These are phyloP conservation scores for Gossypium schwendimanii DNA, from an alignment of 441 rosid genomes.

Conservation along the genomic window DNA sequence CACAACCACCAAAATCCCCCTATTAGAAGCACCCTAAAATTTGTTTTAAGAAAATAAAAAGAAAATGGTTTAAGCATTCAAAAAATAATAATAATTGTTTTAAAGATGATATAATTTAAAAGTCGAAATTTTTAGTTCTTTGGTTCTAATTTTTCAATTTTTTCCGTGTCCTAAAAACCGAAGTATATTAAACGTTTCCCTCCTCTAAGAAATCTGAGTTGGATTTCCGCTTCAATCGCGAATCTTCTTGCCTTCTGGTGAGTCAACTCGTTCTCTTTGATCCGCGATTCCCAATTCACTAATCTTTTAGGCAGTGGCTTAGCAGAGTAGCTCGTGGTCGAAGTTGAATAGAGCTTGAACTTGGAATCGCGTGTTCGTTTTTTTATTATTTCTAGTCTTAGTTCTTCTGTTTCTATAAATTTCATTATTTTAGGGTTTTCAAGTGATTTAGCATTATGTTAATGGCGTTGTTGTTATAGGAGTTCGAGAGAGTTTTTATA, in stretches of 20 bases:
- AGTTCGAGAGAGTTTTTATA: not conserved
- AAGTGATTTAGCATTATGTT: conserved; percentile 4
- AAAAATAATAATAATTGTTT: too few relatives aligned
- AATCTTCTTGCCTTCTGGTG: not conserved
- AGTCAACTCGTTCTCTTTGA: conserved; percentile 2
- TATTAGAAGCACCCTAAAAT: not conserved
- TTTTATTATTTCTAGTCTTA: not conserved
- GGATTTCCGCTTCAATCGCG: not conserved
- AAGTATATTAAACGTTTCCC: conserved; percentile 6
- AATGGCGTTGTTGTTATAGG: not conserved
- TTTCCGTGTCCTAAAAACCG: not conserved
- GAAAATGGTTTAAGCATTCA: too few relatives aligned
- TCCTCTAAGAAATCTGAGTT: conserved; percentile 2
- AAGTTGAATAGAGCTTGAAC: not conserved
- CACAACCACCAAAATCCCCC: not conserved
- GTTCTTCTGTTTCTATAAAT: not conserved
- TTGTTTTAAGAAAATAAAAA: too few relatives aligned
- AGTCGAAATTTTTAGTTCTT: not conserved
- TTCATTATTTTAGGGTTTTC: not conserved
- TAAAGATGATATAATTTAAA: not conserved
- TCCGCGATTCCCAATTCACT: not conserved
- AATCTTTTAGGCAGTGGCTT: not conserved
- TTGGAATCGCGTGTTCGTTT: not conserved
- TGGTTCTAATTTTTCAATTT: not conserved
- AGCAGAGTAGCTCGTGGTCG: not conserved